Evolutionary conservation across 1,139 yeast genomes (phyloP).

Genomic region (Meyerozyma elateridarum): DNA sequence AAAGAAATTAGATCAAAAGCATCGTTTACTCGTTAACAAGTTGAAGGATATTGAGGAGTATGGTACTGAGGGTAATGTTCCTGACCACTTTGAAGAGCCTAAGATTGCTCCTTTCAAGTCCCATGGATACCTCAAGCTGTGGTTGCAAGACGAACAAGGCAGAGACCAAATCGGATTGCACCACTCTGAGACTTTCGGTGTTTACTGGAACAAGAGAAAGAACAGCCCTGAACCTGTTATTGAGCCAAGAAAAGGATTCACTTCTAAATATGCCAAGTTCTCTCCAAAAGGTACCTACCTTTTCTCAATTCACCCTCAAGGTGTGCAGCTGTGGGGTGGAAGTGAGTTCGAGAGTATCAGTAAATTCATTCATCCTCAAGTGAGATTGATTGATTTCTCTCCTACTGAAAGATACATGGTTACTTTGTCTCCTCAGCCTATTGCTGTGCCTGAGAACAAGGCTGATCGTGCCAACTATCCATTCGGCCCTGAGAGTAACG

Average conservation of each 20-base stretch:
- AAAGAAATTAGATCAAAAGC: constrained; percentile 90
- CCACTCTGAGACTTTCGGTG: constrained; percentile 74
- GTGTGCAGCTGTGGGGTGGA: constrained; percentile 97
- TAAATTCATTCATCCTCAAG: constrained; percentile 86
- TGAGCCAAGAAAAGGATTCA: constrained; percentile 79
- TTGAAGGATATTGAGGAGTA: constrained; percentile 81
- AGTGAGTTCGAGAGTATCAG: constrained; percentile 66
- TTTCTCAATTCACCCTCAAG: constrained; percentile 88
- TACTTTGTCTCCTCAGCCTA: constrained; percentile 85
- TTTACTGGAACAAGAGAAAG: constrained; percentile 81
- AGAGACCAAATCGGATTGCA: constrained; percentile 89
- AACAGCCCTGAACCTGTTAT: constrained; percentile 73
- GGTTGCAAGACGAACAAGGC: constrained; percentile 87
- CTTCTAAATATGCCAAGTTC: constrained; percentile 82
- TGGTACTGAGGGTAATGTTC: constrained; percentile 63
- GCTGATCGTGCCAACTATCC: constrained; percentile 66
- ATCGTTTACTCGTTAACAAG: constrained; percentile 79
- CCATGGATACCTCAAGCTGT: constrained; percentile 77
- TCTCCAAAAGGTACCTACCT: constrained; percentile 92
- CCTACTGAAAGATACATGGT: constrained; percentile 89
- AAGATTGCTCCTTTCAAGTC: constrained; percentile 63
- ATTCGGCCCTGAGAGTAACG: constrained; percentile 82
- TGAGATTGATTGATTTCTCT: constrained; percentile 84
- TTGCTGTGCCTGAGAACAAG: constrained; percentile 64
- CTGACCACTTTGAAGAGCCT: constrained; percentile 67